phyloP scores from a whole-genome alignment of 495 filamentous ascomycete species.

The Clavariopsis aquatica region DNA sequence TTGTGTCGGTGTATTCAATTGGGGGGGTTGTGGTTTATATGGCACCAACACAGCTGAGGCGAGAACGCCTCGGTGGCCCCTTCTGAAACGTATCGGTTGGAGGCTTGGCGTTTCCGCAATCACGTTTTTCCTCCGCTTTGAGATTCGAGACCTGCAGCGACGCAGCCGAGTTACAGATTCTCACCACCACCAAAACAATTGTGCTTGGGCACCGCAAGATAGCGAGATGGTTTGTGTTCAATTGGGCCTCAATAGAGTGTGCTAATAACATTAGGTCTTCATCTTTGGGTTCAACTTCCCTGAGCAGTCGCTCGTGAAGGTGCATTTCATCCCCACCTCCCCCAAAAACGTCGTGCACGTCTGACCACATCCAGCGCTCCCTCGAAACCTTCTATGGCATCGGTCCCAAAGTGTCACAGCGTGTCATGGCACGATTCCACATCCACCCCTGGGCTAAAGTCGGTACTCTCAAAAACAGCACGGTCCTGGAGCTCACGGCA shows the following conservation, averaged over 20 bases:
- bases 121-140: slow-evolving; percentile 15
- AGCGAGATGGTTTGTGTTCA: slow-evolving; percentile 43
- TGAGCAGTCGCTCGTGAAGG: slow-evolving; percentile 58
- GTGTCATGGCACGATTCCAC: slow-evolving; percentile 79
- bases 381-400: slow-evolving; percentile 90
- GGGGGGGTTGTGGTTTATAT: slow-evolving; percentile 20
- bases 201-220: background rate
- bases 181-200: slow-evolving; percentile 7
- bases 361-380: slow-evolving; percentile 62
- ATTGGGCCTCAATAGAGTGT: slow-evolving; percentile 1
- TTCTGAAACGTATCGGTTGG: slow-evolving; percentile 24
- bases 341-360: background rate
- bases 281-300: slow-evolving; percentile 83
- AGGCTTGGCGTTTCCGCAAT: slow-evolving; percentile 17
- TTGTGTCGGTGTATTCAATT: slow-evolving; percentile 11
- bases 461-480: slow-evolving; percentile 67
- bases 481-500: slow-evolving; percentile 74
- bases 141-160: background rate
- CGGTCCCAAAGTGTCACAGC: slow-evolving; percentile 66
- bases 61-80: background rate
- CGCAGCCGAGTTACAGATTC: background rate
- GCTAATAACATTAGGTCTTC: slow-evolving; percentile 62
- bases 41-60: slow-evolving; percentile 3
- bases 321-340: background rate
- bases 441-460: slow-evolving; percentile 82